Evolutionary conservation across 148 eudicot species (phyloP).

Genomic region (Camellia japonica): DNA sequence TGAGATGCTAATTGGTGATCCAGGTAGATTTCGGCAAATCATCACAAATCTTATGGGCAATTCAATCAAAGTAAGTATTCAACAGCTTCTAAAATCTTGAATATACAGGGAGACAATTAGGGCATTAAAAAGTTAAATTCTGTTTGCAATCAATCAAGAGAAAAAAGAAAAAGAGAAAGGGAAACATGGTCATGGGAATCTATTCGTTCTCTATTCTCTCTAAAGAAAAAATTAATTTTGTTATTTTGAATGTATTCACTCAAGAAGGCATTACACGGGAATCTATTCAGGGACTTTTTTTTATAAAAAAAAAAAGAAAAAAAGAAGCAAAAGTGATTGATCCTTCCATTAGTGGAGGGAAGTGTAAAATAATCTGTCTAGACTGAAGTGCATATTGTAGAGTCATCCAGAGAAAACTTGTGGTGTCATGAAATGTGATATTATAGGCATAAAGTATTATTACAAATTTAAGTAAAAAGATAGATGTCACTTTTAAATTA

Average conservation of each 20-base stretch:
- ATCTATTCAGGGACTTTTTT: not conserved
- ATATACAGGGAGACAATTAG: not conserved
- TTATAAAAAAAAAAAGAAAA: too few species aligned
- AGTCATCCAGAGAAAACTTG: not conserved
- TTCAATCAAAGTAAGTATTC: constrained; percentile 83
- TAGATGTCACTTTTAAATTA: too few species aligned
- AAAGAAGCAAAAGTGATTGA: not conserved
- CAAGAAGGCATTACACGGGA: not conserved
- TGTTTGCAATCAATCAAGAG: not conserved
- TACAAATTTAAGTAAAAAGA: not conserved
- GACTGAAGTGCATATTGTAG: not conserved
- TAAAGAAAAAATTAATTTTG: not conserved
- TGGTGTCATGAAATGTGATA: not conserved
- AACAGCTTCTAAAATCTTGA: not conserved
- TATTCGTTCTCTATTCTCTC: not conserved
- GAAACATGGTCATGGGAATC: not conserved
- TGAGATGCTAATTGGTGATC: constrained; percentile 77
- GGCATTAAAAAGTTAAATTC: not conserved
- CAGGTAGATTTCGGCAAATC: constrained; percentile 95
- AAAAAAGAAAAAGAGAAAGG: not conserved
- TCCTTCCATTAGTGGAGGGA: not conserved
- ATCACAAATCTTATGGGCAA: constrained; percentile 93
- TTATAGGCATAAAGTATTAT: not conserved
- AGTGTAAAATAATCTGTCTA: too few species aligned
- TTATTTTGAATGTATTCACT: not conserved